These are phyloP conservation scores for Rhamnella rubrinervis DNA, from an alignment of 331 rosid genomes.

Conservation along the genomic window DNA sequence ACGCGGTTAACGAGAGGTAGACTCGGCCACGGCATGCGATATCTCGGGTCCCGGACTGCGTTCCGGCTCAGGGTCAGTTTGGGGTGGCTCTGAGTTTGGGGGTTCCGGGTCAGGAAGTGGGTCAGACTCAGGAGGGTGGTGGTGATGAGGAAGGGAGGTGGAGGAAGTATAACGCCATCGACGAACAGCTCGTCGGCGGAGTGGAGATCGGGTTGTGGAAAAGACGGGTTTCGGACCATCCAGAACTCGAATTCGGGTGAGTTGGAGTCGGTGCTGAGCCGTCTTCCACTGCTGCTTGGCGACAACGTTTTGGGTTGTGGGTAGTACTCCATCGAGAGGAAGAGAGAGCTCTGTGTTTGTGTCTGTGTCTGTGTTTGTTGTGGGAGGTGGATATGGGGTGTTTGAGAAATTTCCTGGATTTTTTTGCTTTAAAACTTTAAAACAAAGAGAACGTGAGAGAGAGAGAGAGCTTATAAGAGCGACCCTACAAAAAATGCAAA, in stretches of 20 bases:
- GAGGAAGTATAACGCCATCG: constrained; percentile 85
- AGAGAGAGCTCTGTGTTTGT: not conserved
- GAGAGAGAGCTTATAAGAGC: not conserved
- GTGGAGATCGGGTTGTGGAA: constrained; percentile 66
- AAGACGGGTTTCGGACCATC: constrained; percentile 86
- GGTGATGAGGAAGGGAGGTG: constrained; percentile 36
- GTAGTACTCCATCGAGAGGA: not conserved
- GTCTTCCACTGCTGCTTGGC: constrained; percentile 20
- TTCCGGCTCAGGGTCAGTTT: constrained; percentile 32
- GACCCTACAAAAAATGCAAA: too few relatives aligned
- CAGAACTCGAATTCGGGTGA: constrained; percentile 99
- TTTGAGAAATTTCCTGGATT: constrained; percentile 8
- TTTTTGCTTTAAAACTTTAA: constrained; percentile 7
- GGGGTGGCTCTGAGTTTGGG: not conserved
- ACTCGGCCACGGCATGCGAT: constrained; percentile 6
- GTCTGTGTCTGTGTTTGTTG: not conserved
- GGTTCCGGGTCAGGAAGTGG: constrained; percentile 25
- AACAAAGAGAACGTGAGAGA: not conserved
- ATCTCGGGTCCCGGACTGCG: constrained; percentile 34
- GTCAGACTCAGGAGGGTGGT: not conserved
- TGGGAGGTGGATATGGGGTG: constrained; percentile 6
- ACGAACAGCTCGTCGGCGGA: constrained; percentile 89
- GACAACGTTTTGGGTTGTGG: constrained; percentile 30
- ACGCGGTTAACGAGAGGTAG: constrained; percentile 32
- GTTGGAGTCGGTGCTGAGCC: constrained; percentile 36